These are phyloP conservation scores for Rhodotorula graminis DNA, from an alignment of 768 basidiomycete species.

Conservation along the genomic window DNA sequence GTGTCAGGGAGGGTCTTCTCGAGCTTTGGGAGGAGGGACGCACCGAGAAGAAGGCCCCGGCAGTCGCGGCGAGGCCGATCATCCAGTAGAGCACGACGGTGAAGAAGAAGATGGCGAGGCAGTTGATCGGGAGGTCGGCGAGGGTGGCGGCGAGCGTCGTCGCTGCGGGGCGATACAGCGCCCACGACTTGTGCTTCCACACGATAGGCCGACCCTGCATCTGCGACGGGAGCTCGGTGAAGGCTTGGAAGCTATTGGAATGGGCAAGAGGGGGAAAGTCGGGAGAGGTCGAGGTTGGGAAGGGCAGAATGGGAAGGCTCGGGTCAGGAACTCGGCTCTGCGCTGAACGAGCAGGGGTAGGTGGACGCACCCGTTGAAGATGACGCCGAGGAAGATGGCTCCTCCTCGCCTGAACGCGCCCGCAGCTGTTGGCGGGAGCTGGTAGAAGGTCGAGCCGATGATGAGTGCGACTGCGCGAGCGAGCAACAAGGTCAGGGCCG, in stretches of 20 bases:
- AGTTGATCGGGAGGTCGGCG: conserved; percentile 48
- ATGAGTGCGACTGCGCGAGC: conserved; percentile 47
- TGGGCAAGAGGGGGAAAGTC: too few species aligned
- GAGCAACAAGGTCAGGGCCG: conserved; percentile 75
- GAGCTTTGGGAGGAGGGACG: not conserved
- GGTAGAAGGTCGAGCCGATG: conserved; percentile 53
- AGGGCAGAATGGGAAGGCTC: too few species aligned
- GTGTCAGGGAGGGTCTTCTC: too few species aligned
- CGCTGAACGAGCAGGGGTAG: too few species aligned
- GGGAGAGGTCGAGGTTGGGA: conserved; percentile 16
- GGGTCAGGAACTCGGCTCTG: too few species aligned
- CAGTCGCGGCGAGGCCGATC: conserved; percentile 47
- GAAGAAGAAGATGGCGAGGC: conserved; percentile 43
- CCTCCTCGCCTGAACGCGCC: conserved; percentile 85
- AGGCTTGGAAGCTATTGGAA: conserved; percentile 51
- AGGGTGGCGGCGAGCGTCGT: conserved; percentile 46
- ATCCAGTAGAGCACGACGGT: conserved; percentile 50
- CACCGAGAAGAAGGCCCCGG: conserved; percentile 56
- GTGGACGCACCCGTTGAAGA: conserved; percentile 53
- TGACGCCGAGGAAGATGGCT: conserved; percentile 59
- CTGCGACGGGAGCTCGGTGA: conserved; percentile 53
- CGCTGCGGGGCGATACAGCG: conserved; percentile 51
- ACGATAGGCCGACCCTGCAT: conserved; percentile 71
- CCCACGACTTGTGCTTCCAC: conserved; percentile 50
- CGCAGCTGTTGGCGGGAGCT: conserved; percentile 64